Base-by-base conservation (phyloP, 495 filamentous ascomycete genomes). In the Entonaema liquescens region DNA sequence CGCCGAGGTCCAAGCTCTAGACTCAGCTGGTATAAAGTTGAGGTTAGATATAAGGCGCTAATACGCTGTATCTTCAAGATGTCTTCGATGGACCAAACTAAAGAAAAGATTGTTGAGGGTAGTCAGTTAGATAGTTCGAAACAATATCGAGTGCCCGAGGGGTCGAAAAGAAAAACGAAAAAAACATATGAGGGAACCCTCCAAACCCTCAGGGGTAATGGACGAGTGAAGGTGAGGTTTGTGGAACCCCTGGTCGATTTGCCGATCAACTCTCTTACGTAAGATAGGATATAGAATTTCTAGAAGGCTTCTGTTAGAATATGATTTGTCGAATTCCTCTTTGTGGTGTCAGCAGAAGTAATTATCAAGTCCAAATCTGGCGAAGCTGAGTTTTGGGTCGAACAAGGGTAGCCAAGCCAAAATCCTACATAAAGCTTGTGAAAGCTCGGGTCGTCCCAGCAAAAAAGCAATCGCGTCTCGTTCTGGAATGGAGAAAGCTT, bases 291-390 rank as follows among this genome's bases (percentile, higher is more conserved):
- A 58, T 68, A 68, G 31, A 53, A 29, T 26, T 72, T 72, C 70
- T 62, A 58, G 70, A 72, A 72, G 57, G 25, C 7, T 61, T 68
- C 57, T 28, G 23, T 50, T 6, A 44, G 49, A 53, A 40, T 36
- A 53, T 65, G 65, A 72, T 72, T 72, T 12, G 70, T 17, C 33
- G 26, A 33, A 29, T 29, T 26, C 3, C 26, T 47, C 8, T 28
- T 56, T 56, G n/a, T 31, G 26, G 23, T 62, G 60, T 72, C 65
- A 72, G 70, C 70, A 62, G 26, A 64, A 65, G 56, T 25, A 17
- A 19, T 21, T 25, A 19, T 68, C 40, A 13, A 42, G 29, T 67
- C 68, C 52, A 58, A 26, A 71, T 67, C 25, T 25, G 26, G 69
- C 36, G 63, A 67, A 62, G 63, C 69, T 67, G 68, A 62, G 52